Evolutionary conservation across 495 filamentous ascomycete species (phyloP).

Genomic region (Podospora pseudopauciseta): DNA sequence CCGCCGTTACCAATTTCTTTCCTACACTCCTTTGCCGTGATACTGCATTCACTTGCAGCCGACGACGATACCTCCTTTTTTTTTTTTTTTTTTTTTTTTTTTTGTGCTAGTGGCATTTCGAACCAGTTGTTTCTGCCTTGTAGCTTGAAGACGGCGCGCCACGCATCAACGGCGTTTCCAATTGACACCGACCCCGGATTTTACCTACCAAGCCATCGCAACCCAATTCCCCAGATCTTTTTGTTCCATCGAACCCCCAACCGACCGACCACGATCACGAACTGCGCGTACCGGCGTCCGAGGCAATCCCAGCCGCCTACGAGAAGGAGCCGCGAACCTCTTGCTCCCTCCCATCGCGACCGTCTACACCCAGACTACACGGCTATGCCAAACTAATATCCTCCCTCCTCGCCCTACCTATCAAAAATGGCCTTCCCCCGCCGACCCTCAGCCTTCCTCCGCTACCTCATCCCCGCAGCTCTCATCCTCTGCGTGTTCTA

Average conservation of each 20-base stretch:
- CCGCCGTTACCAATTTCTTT: not conserved
- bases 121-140: not conserved
- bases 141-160: not conserved
- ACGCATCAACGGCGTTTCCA: not conserved
- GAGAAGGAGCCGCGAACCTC: not conserved
- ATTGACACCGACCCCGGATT: not conserved
- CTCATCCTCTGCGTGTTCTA: constrained; percentile 34
- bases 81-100: not conserved
- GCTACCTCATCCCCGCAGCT: constrained; percentile 34
- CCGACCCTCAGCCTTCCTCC: constrained; percentile 36
- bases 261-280: not conserved
- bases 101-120: not conserved
- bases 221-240: not conserved
- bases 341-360: not conserved
- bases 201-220: not conserved
- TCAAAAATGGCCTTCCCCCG: constrained; percentile 40
- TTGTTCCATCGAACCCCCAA: not conserved
- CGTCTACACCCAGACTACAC: not conserved
- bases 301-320: too few relatives aligned
- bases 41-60: not conserved
- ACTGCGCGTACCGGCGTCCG: not conserved
- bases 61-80: not conserved
- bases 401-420: constrained; percentile 26
- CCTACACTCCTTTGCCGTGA: not conserved
- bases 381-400: not conserved